Evolutionary conservation across 2,329 filamentous ascomycete species (phyloP), one percentile per base, ranked within the genome.

Genomic region (Periglandula ipomoeae): DNA sequence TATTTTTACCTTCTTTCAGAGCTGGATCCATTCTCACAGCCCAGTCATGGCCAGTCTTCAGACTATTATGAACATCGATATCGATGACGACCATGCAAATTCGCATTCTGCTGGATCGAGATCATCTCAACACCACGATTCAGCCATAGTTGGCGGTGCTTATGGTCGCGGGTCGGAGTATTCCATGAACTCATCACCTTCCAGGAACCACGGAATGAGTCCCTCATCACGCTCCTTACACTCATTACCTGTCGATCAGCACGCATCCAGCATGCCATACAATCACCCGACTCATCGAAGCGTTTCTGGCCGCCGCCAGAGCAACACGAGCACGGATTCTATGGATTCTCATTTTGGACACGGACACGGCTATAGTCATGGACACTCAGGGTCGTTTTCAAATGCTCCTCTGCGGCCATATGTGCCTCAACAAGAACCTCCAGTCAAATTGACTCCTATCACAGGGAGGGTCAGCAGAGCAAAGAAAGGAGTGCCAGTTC

Each of bases 401-500:
- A 59, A 53, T 34, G 41, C 56, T 35, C 51, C 59, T 19, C 68
- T 68, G 59, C 68, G 74, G 50, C 74, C 72, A 6, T 66, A 72
- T 56, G 58, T 64, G 48, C 59, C 63, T 35, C 59, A 63, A 40
- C 55, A 59, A 37, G 71, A 72, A 37, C 51, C 67, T 13, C 67
- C 69, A 15, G 62, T 76, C 55, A 79, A 73, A 59, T 63, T 76
- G 54, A 80, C 76, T 20, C 76, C 76, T 10, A 75, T 80, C 52
- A 80, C 76, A 24, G 66, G 73, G 19, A 73, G 76, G 52, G 72
- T 78, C 37, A 80, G 76, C 59, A 71, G 76, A 53, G 76, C 76
- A 41, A 78, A 76, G 67, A 80, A 80, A 60, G 76, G 76, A 11
- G 66, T 79, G n/a, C 74, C 73, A 15, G 76, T 80, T 47, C 76